Percentiles rank a stretch among this genome's conserved stretches.
These are phyloP conservation scores for Aureobasidium pullulans DNA, from an alignment of 2,329 filamentous ascomycete genomes.

Conservation along the genomic window DNA sequence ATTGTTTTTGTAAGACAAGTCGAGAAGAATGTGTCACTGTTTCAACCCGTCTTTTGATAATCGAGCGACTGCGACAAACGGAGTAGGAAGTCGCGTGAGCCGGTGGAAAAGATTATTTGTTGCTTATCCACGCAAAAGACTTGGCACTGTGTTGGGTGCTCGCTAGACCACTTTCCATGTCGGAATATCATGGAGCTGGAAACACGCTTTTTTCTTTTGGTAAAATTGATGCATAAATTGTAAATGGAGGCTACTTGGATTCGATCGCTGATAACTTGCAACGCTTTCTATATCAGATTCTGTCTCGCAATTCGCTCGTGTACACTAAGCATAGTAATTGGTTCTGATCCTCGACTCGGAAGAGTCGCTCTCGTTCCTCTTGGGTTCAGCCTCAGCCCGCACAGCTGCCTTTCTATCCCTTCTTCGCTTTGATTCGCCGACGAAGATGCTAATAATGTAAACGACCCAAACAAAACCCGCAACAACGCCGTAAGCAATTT, in stretches of 20 bases:
- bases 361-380: slow-evolving; percentile 3
- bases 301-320: no score
- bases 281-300: no score
- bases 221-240: no score
- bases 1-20: no score
- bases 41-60: background rate
- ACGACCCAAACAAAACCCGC: slow-evolving; percentile 41
- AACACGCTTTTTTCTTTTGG: background rate
- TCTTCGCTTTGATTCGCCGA: slow-evolving; percentile 23
- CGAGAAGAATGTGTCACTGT: background rate
- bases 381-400: slow-evolving; percentile 2
- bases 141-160: no score
- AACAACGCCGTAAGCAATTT: slow-evolving; percentile 44
- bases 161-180: no score
- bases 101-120: no score
- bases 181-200: background rate
- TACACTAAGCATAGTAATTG: background rate
- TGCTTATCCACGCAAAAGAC: no score
- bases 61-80: background rate
- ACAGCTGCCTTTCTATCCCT: background rate
- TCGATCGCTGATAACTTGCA: no score
- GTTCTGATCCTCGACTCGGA: background rate
- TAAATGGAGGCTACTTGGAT: no score
- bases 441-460: slow-evolving; percentile 29
- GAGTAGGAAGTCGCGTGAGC: background rate